Evolutionary conservation across 1,284 basidiomycete species (phyloP).

Genomic region (Pulveroboletus sp.): DNA sequence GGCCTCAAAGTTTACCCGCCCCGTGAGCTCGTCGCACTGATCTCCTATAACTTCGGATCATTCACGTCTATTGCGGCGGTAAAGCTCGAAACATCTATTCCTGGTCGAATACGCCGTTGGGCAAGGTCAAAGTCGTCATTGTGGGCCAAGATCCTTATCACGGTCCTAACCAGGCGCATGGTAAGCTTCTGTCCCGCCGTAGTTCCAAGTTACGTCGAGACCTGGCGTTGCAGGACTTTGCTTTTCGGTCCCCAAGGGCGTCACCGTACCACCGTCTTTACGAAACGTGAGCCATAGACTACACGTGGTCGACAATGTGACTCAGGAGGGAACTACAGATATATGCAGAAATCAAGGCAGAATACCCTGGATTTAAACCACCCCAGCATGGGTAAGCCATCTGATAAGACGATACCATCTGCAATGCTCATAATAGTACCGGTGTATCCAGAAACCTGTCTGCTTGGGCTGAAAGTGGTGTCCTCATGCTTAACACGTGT

Average conservation of each 20-base stretch:
- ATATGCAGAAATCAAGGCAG: constrained; percentile 83
- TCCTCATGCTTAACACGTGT: constrained; percentile 90
- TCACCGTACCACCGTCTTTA: constrained; percentile 77
- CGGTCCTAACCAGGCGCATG: constrained; percentile 69
- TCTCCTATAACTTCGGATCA: not conserved
- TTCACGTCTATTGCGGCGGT: constrained; percentile 6
- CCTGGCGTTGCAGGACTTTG: constrained; percentile 57
- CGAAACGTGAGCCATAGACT: constrained; percentile 57
- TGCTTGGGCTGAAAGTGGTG: constrained; percentile 85
- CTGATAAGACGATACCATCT: constrained; percentile 23
- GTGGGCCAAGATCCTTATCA: constrained; percentile 82
- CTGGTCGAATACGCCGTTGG: constrained; percentile 80
- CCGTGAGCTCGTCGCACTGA: constrained; percentile 46
- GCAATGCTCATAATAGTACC: constrained; percentile 17
- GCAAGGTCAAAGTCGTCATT: constrained; percentile 77
- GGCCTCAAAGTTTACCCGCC: constrained; percentile 60
- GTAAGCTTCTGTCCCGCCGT: constrained; percentile 37
- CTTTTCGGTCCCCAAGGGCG: constrained; percentile 82
- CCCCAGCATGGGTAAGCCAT: constrained; percentile 82
- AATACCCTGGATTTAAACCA: constrained; percentile 77
- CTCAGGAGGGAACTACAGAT: constrained; percentile 53
- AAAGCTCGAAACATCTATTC: constrained; percentile 75
- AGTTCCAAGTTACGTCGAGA: constrained; percentile 10
- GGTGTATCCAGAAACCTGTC: constrained; percentile 61
- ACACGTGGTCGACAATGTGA: constrained; percentile 8